A percentile compares a stretch with the other conserved stretches of the same genome.
Evolutionary conservation across 1,139 yeast species (phyloP).

Genomic region (Geotrichum macrosporum): DNA sequence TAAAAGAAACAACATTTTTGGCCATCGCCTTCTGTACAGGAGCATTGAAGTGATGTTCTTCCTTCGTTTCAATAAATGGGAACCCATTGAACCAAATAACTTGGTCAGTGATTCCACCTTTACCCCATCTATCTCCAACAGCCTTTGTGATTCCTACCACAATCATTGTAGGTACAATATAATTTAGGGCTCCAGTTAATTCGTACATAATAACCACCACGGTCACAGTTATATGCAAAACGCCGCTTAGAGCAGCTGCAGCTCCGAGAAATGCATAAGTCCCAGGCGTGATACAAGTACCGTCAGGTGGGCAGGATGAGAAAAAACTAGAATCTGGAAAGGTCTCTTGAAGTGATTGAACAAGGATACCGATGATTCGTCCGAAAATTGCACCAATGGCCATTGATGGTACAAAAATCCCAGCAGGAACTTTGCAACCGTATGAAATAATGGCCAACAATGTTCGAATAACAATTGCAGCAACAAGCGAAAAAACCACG

Average conservation of each 20-base stretch:
- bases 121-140: conserved; percentile 70
- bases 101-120: conserved; percentile 90
- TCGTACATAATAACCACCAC: conserved; percentile 98
- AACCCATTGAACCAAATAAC: conserved; percentile 86
- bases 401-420: conserved; percentile 94
- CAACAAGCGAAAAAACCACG: conserved; percentile 49
- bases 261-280: conserved; percentile 96
- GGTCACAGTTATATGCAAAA: conserved; percentile 85
- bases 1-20: conserved; percentile 47
- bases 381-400: conserved; percentile 96
- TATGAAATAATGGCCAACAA: conserved; percentile 74
- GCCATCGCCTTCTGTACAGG: conserved; percentile 68
- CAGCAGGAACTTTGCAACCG: conserved; percentile 92
- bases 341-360: conserved; percentile 52
- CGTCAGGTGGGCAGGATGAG: conserved; percentile 42
- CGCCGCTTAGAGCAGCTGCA: conserved; percentile 92
- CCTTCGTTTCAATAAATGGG: conserved; percentile 76
- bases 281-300: conserved; percentile 79
- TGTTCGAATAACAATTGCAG: conserved; percentile 73
- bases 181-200: conserved; percentile 88
- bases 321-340: conserved; percentile 46
- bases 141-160: conserved; percentile 87
- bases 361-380: conserved; percentile 68
- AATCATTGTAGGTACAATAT: conserved; percentile 92
- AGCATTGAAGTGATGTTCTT: conserved; percentile 54